Evolutionary conservation across 2,329 filamentous ascomycete species (phyloP), one percentile per base, ranked within the genome.

Genomic region (Pestalotiopsis fici): DNA sequence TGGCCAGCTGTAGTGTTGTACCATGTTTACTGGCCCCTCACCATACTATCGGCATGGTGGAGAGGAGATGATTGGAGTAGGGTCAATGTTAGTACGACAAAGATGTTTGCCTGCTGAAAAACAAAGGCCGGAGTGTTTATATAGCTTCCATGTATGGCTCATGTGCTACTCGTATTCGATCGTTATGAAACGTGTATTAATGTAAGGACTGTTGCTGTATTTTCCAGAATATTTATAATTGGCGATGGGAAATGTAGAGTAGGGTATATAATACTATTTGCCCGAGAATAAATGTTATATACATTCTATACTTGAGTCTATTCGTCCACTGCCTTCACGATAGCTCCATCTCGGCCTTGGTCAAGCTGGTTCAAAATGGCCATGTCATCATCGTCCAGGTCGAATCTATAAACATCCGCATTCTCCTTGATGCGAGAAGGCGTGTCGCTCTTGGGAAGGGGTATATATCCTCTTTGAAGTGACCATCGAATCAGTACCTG

Each of bases 401-500:
- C 81, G 74, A 92, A 92, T 65, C 83, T 83, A 75, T 86, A 92
- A 0, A 92, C 82, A 66, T 90, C 80, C 0, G 84, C 83, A 73
- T 92, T 92, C 65, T 85, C 82, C 64, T 78, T 81, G 71, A 93
- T 92, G 7, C 89, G 82, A 7, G 83, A 84, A 0, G 83, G 81
- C 2, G 82, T 86, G 65, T 88, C 87, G 67, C 89, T 91, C 82
- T 93, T 93, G 23, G 90, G 89, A 66, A 93, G 77, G n/a, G 90
- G 89, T n/a, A 90, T 84, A 87, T 89, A 92, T 12, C 83, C 85
- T 79, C 92, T 93, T 74, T 94, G 90, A 74, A 94, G 77, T 68
- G 86, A 87, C 76, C 91, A 94, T 69, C 91, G 84, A n/a, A 94
- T 82, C 69, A 94, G 79, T 4, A 93, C 80, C 78, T 93, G 91